phyloP scores from a whole-genome alignment of 306 rosid species.

The Gastrolobium villosum region DNA sequence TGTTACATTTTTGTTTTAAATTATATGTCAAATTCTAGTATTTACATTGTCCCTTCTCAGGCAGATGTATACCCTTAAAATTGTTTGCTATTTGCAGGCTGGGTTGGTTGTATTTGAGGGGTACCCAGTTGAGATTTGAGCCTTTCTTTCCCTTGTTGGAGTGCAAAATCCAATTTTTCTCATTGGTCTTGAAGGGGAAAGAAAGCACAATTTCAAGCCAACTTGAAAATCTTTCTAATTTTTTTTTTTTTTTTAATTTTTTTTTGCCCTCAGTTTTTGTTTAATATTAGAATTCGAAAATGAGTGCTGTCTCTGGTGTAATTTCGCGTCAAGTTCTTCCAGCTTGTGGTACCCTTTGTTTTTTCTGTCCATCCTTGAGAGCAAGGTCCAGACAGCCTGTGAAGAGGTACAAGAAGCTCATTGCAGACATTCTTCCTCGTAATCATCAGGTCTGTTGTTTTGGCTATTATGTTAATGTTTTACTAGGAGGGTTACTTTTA shows the following conservation, averaged over 20 bases:
- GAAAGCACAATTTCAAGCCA: conserved; percentile 53
- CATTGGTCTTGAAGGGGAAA: conserved; percentile 67
- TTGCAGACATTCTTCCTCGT: conserved; percentile 92
- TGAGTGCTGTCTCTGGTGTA: conserved; percentile 81
- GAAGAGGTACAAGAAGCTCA: conserved; percentile 99
- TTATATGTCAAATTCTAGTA: conserved; percentile 11
- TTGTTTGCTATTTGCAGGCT: conserved; percentile 54
- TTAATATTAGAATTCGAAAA: conserved; percentile 43
- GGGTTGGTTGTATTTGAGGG: conserved; percentile 51
- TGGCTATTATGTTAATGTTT: background rate
- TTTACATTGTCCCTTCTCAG: background rate
- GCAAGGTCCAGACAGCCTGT: conserved; percentile 98
- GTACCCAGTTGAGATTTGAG: conserved; percentile 47
- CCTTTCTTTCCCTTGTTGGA: conserved; percentile 78
- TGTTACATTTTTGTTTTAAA: background rate
- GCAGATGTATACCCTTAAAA: too few species aligned
- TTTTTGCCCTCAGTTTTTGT: too few species aligned
- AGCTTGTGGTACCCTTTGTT: conserved; percentile 86
- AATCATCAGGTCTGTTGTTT: conserved; percentile 64
- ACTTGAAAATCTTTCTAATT: conserved; percentile 25
- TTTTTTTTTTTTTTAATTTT: too few species aligned
- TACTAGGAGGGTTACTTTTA: conserved; percentile 12
- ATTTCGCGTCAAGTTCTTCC: conserved; percentile 95
- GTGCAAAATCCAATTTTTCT: conserved; percentile 38
- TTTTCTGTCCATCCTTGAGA: conserved; percentile 91